These are phyloP conservation scores for Eucalyptus fibrosa DNA, from an alignment of 345 rosid genomes.

Conservation along the genomic window DNA sequence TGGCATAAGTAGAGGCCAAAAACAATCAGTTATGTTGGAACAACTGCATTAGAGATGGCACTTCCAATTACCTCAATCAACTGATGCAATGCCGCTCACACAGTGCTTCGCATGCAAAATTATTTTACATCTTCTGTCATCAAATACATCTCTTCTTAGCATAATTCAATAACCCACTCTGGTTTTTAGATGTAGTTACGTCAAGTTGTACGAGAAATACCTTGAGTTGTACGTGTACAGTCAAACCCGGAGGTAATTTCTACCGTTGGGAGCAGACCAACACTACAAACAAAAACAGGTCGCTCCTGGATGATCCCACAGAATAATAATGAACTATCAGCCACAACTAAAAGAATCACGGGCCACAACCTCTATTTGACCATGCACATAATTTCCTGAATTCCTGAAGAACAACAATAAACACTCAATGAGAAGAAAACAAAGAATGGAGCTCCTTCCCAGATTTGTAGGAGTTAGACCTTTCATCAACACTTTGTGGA, in stretches of 20 bases:
- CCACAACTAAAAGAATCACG: not conserved
- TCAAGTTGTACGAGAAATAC: not conserved
- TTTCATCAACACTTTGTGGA: not conserved
- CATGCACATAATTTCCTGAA: not conserved
- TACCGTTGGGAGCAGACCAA: not conserved
- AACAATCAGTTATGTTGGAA: not conserved
- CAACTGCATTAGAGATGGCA: not conserved
- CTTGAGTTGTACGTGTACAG: not conserved
- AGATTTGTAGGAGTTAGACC: not conserved
- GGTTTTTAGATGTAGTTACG: not conserved
- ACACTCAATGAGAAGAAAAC: not conserved
- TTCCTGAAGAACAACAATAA: not conserved
- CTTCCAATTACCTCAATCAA: not conserved
- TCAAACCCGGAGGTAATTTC: not conserved
- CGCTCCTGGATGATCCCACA: not conserved
- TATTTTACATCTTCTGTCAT: not conserved
- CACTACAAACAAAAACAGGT: not conserved
- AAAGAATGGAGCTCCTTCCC: not conserved
- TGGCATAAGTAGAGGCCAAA: not conserved
- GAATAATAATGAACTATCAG: not conserved
- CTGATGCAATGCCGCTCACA: not conserved
- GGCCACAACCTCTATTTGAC: not conserved
- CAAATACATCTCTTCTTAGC: not conserved
- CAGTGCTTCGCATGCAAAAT: not conserved
- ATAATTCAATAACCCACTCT: not conserved